These are phyloP conservation scores for sorghum (Sorghum bicolor) DNA, from an alignment of 176 grass and related monocot species.

Conservation along the genomic window Sorghum_bicolor_NCBIv3 NC_012873.2:53878501-53879000, in stretches of 20 bases:
- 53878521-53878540: slow-evolving; percentile 24
- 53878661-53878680: not conserved
- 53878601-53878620: slow-evolving; percentile 4
- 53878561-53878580: slow-evolving; percentile 47
- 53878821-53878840: not conserved
- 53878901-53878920: not conserved
- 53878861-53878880: slow-evolving; percentile 1
- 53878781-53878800: not conserved
- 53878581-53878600: slow-evolving; percentile 40
- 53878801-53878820: not conserved
- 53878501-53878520: slow-evolving; percentile 65
- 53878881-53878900: not conserved
- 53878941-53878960: slow-evolving; percentile 10
- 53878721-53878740: too few species aligned
- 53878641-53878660: slow-evolving; percentile 10
- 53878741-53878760: too few species aligned
- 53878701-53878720: not conserved
- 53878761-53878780: not conserved
- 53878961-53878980: not conserved
- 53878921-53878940: not conserved
- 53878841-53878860: not conserved
- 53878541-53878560: slow-evolving; percentile 5
- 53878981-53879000: not conserved
- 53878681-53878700: not conserved
- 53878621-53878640: slow-evolving; percentile 12